Percentiles rank a stretch among this genome's conserved stretches.
These are phyloP conservation scores for Clavariopsis aquatica DNA, from an alignment of 495 filamentous ascomycete species.

Conservation along the genomic window DNA sequence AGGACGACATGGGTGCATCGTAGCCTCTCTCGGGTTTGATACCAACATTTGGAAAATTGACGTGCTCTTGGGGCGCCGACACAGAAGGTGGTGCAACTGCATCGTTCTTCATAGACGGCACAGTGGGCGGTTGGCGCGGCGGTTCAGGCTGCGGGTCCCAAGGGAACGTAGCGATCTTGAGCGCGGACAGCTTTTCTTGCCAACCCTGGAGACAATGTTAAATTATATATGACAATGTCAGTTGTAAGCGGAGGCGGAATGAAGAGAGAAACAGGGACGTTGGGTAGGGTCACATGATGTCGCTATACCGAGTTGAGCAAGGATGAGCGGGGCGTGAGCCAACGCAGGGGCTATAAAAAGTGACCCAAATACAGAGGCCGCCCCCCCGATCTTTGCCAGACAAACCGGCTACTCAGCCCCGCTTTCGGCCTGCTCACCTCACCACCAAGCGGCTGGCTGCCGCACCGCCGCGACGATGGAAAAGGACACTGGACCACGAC, in stretches of 20 bases:
- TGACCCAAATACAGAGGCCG: slow-evolving; percentile 39
- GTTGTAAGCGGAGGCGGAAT: slow-evolving; percentile 3
- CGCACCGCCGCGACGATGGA: slow-evolving; percentile 14
- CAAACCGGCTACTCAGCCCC: slow-evolving; percentile 35
- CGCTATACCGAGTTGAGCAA: slow-evolving; percentile 31
- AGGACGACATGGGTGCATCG: slow-evolving; percentile 41
- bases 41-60: slow-evolving; percentile 48
- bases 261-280: slow-evolving; percentile 4
- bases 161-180: slow-evolving; percentile 82
- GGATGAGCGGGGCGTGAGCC: slow-evolving; percentile 36
- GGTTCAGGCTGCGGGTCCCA: slow-evolving; percentile 78
- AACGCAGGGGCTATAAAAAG: slow-evolving; percentile 37
- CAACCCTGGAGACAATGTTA: slow-evolving; percentile 64
- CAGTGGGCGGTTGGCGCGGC: slow-evolving; percentile 57
- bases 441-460: slow-evolving; percentile 30
- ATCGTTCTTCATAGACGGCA: slow-evolving; percentile 56
- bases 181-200: slow-evolving; percentile 83
- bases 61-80: slow-evolving; percentile 33
- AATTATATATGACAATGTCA: slow-evolving; percentile 11
- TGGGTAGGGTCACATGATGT: slow-evolving; percentile 29
- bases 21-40: slow-evolving; percentile 78
- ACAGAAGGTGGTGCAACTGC: slow-evolving; percentile 43
- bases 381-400: slow-evolving; percentile 37
- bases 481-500: slow-evolving; percentile 21
- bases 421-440: slow-evolving; percentile 37